A percentile compares a stretch with the other conserved stretches of the same genome.
These are phyloP conservation scores for Erodium chrysanthum DNA, from an alignment of 441 rosid species.

Conservation along the genomic window DNA sequence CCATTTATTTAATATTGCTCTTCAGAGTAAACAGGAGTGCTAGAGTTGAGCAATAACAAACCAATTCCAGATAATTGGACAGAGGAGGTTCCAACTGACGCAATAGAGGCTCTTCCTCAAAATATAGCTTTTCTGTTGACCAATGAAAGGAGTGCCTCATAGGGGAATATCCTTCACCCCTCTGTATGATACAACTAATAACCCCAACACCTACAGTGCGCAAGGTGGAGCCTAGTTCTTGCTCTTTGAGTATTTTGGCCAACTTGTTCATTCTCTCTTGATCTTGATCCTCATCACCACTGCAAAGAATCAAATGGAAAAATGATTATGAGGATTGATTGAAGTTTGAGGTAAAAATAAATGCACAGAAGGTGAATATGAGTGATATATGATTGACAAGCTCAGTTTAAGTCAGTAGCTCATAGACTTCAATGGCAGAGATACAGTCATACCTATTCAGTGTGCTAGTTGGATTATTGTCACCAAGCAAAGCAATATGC, in stretches of 20 bases:
- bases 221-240: slow-evolving; percentile 64
- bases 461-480: slow-evolving; percentile 92
- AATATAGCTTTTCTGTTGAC: slow-evolving; percentile 65
- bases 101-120: slow-evolving; percentile 85
- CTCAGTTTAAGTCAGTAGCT: neutral
- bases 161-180: slow-evolving; percentile 96
- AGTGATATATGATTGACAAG: neutral
- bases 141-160: slow-evolving; percentile 97
- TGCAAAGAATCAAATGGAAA: slow-evolving; percentile 29
- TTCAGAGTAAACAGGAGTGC: slow-evolving; percentile 5
- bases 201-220: slow-evolving; percentile 80
- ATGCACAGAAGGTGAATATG: neutral
- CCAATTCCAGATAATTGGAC: slow-evolving; percentile 93
- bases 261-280: slow-evolving; percentile 85
- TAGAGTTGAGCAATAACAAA: slow-evolving; percentile 27
- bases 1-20: neutral
- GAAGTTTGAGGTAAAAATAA: neutral
- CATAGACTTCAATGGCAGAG: slow-evolving; percentile 8
- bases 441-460: slow-evolving; percentile 72
- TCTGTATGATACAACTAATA: slow-evolving; percentile 91
- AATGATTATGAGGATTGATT: slow-evolving; percentile 9
- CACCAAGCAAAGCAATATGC: slow-evolving; percentile 92
- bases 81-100: slow-evolving; percentile 97
- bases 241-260: slow-evolving; percentile 89
- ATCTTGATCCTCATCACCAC: slow-evolving; percentile 99